Evolutionary conservation across 176 grass and related monocot genomes (phyloP).

Genomic region (Pontederia paniculata): DNA sequence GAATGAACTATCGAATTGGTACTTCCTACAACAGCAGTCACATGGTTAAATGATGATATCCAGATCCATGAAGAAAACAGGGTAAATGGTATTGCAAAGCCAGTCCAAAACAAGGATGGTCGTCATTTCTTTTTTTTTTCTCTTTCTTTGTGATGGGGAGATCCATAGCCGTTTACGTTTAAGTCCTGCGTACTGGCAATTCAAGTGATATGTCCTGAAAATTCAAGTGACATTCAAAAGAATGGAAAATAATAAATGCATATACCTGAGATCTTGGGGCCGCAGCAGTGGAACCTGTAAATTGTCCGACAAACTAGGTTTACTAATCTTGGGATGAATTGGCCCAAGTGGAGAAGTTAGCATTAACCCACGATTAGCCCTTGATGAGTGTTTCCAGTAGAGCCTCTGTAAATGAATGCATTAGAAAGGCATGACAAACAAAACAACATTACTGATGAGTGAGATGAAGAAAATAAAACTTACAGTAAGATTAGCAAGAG

Average conservation of each 20-base stretch:
- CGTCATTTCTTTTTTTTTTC: no score
- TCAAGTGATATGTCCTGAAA: no score
- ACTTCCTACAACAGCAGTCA: no score
- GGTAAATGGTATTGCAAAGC: no score
- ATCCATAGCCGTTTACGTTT: no score
- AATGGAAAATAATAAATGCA: constrained; percentile 9
- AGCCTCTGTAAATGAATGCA: constrained; percentile 27
- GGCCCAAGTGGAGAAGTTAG: constrained; percentile 37
- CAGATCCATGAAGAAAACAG: no score
- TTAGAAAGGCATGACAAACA: neutral
- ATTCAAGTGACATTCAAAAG: neutral
- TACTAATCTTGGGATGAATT: constrained; percentile 8
- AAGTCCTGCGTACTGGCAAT: no score
- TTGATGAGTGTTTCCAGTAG: constrained; percentile 41
- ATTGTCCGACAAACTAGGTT: neutral
- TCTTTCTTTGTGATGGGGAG: no score
- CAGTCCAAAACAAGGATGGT: no score
- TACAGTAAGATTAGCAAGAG: constrained; percentile 38
- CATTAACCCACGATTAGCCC: constrained; percentile 30
- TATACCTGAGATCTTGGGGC: constrained; percentile 31
- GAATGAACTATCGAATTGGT: no score
- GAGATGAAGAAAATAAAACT: neutral
- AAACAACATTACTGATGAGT: neutral
- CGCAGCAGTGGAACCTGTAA: constrained; percentile 20
- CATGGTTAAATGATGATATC: no score